These are phyloP conservation scores for Evansstolkia leycettana DNA, from an alignment of 495 filamentous ascomycete genomes.

Conservation along the genomic window DNA sequence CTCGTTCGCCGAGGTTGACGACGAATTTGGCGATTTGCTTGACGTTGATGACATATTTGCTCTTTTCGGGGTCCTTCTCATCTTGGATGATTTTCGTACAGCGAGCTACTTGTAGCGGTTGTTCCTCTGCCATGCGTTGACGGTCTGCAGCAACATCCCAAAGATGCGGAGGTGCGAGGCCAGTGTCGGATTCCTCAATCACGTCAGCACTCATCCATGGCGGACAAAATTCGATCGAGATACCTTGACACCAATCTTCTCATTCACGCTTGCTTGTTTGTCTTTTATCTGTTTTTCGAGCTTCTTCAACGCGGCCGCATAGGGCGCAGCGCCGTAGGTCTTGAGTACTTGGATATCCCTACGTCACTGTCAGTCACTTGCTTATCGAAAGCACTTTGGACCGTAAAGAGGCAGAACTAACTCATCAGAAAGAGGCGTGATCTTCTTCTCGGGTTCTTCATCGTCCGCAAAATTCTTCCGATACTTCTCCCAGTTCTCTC, in stretches of 20 bases:
- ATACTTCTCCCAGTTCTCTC: constrained; percentile 96
- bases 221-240: constrained; percentile 3
- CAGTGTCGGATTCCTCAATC: constrained; percentile 87
- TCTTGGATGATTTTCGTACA: constrained; percentile 99
- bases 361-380: constrained; percentile 15
- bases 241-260: constrained; percentile 85
- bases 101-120: constrained; percentile 91
- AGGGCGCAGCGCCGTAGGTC: constrained; percentile 95
- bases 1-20: constrained; percentile 92
- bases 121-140: constrained; percentile 96
- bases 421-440: constrained; percentile 91
- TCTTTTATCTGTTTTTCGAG: constrained; percentile 98
- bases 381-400: constrained; percentile 4
- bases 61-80: constrained; percentile 93
- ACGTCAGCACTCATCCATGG: constrained; percentile 12
- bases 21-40: constrained; percentile 99
- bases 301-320: constrained; percentile 82
- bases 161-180: constrained; percentile 92
- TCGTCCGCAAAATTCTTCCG: constrained; percentile 92
- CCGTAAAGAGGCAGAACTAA: constrained; percentile 32
- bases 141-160: constrained; percentile 98
- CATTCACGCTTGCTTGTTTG: constrained; percentile 88
- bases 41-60: constrained; percentile 99
- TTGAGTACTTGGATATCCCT: constrained; percentile 99
- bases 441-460: constrained; percentile 98